A percentile compares a stretch with the other conserved stretches of the same genome.
Conservation (phyloP, 116 monocot species). For the Posidonia oceanica region DNA sequence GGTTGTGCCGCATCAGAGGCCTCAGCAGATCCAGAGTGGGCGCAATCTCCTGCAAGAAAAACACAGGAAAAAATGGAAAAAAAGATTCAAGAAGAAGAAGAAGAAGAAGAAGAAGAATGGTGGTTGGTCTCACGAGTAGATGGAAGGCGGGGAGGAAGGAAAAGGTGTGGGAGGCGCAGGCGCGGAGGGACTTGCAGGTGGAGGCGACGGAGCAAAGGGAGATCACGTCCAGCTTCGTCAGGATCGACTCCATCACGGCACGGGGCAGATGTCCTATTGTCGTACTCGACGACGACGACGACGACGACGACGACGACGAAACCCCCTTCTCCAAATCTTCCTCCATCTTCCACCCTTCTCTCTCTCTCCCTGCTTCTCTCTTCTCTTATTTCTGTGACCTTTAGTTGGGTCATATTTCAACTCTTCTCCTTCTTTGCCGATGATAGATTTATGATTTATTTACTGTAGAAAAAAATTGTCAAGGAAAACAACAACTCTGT, state of each 20-base stretch:
- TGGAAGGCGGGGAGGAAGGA: slow-evolving; percentile 65
- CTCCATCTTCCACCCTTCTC: no score
- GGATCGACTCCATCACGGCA: slow-evolving; percentile 52
- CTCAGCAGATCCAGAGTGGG: slow-evolving; percentile 51
- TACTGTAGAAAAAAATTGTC: no score
- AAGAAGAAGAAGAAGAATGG: slow-evolving; percentile 24
- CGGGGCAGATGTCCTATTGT: no score
- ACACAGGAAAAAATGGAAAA: not conserved
- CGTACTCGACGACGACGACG: no score
- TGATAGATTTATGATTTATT: no score
- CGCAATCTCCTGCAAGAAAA: slow-evolving; percentile 49
- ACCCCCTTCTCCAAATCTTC: no score
- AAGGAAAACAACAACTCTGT: no score
- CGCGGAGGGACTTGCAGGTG: slow-evolving; percentile 46
- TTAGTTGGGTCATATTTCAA: no score
- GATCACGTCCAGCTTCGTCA: slow-evolving; percentile 59
- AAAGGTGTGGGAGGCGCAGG: slow-evolving; percentile 45
- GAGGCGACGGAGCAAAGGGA: slow-evolving; percentile 69
- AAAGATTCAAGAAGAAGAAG: slow-evolving; percentile 43
- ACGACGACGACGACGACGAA: no score
- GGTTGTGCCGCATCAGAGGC: slow-evolving; percentile 61
- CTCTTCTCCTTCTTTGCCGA: no score
- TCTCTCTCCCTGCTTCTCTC: no score
- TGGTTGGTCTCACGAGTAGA: slow-evolving; percentile 37
- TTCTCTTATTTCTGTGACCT: no score